phyloP scores from a whole-genome alignment of 306 rosid species.

The Cicer chorassanicum region DNA sequence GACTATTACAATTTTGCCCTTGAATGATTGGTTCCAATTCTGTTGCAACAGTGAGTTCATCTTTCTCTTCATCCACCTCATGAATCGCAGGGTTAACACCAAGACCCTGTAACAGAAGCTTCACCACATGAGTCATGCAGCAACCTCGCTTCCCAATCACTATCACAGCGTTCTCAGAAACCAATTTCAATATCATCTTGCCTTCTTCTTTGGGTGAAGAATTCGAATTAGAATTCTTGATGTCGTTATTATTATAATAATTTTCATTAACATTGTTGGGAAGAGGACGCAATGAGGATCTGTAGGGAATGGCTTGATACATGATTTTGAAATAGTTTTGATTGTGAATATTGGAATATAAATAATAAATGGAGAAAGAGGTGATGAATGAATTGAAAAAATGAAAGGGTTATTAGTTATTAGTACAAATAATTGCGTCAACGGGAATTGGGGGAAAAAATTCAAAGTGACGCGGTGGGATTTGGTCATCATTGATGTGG shows the following conservation, averaged over 20 bases:
- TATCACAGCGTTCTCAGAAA: conserved; percentile 62
- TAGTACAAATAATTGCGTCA: conserved; percentile 42
- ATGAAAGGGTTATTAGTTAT: too few species aligned
- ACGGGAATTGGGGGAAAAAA: conserved; percentile 28
- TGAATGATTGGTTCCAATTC: conserved; percentile 46
- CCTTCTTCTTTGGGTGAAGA: background rate
- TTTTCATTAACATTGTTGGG: conserved; percentile 24
- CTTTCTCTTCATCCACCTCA: conserved; percentile 65
- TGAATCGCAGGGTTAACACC: conserved; percentile 63
- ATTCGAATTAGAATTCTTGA: background rate
- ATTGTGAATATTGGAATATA: conserved; percentile 27
- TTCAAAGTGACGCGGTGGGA: conserved; percentile 45
- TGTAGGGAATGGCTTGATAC: conserved; percentile 81
- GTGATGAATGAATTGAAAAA: background rate
- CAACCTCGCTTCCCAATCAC: conserved; percentile 59
- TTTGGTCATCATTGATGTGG: conserved; percentile 43
- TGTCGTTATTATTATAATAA: background rate
- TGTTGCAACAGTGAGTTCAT: conserved; percentile 45
- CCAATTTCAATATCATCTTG: conserved; percentile 40
- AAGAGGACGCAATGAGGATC: conserved; percentile 58
- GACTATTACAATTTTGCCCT: conserved; percentile 4
- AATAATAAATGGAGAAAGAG: background rate
- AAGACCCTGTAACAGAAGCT: conserved; percentile 56
- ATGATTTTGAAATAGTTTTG: conserved; percentile 40
- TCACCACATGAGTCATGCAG: conserved; percentile 71